Conservation (phyloP, 192 early-diverging fungal genomes). For the Nowakowskiella sp. region DNA sequence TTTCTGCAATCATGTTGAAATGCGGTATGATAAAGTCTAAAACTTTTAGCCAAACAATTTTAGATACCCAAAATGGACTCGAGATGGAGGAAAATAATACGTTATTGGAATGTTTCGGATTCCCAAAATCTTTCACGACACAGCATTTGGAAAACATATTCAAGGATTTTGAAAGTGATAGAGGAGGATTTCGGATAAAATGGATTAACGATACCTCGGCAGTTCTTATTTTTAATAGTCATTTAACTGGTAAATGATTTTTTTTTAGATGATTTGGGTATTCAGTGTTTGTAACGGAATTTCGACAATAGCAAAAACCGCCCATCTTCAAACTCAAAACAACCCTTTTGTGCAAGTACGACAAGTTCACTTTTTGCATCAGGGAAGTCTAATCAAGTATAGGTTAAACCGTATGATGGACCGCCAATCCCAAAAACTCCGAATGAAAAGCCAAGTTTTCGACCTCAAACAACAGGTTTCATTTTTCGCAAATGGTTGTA, state of each 20-base stretch:
- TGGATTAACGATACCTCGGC: constrained; percentile 67
- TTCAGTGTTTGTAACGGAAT: neutral
- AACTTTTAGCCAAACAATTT: too few relatives aligned
- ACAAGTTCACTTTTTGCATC: neutral
- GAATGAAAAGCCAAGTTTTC: neutral
- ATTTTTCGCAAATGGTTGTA: too few relatives aligned
- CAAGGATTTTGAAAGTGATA: constrained; percentile 44
- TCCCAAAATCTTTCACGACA: constrained; percentile 60
- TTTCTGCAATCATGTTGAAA: too few relatives aligned
- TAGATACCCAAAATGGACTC: too few relatives aligned
- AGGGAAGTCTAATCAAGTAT: neutral
- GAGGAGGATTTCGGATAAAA: constrained; percentile 63
- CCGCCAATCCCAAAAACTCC: constrained; percentile 25
- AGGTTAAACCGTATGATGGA: constrained; percentile 56
- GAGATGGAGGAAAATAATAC: too few relatives aligned
- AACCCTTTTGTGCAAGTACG: constrained; percentile 1
- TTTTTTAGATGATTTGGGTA: neutral
- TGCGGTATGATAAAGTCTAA: too few relatives aligned
- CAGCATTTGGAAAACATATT: constrained; percentile 62
- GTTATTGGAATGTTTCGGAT: constrained; percentile 53
- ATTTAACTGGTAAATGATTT: constrained; percentile 44
- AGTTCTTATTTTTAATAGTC: constrained; percentile 59
- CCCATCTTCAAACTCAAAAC: constrained; percentile 1
- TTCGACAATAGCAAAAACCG: constrained; percentile 11
- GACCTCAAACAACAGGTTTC: neutral